phyloP scores from a whole-genome alignment of 306 rosid species.

The Dicorynia guianensis region DNA sequence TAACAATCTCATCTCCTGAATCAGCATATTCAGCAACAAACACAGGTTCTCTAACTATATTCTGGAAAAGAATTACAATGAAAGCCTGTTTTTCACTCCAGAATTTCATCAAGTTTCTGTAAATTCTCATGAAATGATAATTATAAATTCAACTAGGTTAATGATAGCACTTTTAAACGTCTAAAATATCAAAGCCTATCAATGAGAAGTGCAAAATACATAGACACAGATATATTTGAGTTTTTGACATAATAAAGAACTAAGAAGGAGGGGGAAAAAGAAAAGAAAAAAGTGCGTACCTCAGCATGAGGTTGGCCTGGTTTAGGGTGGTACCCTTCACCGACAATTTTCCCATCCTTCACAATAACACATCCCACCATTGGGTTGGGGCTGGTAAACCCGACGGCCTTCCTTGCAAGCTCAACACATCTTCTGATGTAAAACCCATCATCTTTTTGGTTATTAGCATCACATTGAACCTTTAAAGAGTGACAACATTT shows the following conservation, averaged over 20 bases:
- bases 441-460: slow-evolving; percentile 59
- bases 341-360: slow-evolving; percentile 74
- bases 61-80: slow-evolving; percentile 15
- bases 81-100: slow-evolving; percentile 10
- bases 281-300: slow-evolving; percentile 41
- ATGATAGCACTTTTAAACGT: background rate
- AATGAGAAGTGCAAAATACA: background rate
- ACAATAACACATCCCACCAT: slow-evolving; percentile 94
- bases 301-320: slow-evolving; percentile 93
- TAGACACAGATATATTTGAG: background rate
- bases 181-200: background rate
- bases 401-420: slow-evolving; percentile 77
- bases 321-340: slow-evolving; percentile 92
- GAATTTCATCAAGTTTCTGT: background rate
- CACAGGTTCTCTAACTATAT: slow-evolving; percentile 14
- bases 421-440: slow-evolving; percentile 80
- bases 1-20: slow-evolving; percentile 45
- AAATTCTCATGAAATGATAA: slow-evolving; percentile 27
- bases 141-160: slow-evolving; percentile 27
- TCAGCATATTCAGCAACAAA: slow-evolving; percentile 34
- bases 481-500: slow-evolving; percentile 21
- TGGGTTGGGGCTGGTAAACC: slow-evolving; percentile 91
- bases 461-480: slow-evolving; percentile 39
- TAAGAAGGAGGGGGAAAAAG: background rate
- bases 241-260: background rate